Conservation (phyloP, 257 asterid genomes). For the Solanum piurae region DNA sequence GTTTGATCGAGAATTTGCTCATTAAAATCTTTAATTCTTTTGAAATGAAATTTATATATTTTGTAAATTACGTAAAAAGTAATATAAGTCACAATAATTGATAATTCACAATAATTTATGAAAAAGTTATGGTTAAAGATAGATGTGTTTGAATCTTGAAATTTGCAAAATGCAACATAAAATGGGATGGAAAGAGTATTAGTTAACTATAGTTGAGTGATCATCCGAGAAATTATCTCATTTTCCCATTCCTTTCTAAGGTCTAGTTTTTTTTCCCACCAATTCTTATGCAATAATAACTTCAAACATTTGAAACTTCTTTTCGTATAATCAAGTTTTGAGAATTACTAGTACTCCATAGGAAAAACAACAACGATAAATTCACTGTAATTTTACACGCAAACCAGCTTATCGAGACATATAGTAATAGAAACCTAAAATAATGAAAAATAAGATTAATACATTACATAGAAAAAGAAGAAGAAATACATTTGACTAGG, state of each 20-base stretch:
- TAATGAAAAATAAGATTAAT: background rate
- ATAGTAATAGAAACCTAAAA: no score
- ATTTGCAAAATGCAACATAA: no score
- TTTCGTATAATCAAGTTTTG: background rate
- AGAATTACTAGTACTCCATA: background rate
- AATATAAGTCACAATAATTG: background rate
- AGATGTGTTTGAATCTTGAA: no score
- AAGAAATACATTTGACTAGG: no score
- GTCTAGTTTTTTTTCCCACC: background rate
- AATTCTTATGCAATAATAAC: background rate
- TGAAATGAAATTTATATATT: no score
- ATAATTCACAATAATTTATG: no score
- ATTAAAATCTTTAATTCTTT: accelerated
- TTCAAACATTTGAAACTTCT: background rate
- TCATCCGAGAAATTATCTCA: no score
- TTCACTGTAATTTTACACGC: background rate
- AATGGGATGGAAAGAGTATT: accelerated
- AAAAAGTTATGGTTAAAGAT: no score
- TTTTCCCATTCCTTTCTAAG: background rate
- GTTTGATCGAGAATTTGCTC: no score
- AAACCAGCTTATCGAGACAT: background rate
- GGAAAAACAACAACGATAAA: background rate
- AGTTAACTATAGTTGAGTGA: background rate
- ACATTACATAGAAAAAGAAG: background rate
- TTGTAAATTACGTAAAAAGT: no score